phyloP scores from a whole-genome alignment of 179 eudicot species.

The Patellifolia procumbens region DNA sequence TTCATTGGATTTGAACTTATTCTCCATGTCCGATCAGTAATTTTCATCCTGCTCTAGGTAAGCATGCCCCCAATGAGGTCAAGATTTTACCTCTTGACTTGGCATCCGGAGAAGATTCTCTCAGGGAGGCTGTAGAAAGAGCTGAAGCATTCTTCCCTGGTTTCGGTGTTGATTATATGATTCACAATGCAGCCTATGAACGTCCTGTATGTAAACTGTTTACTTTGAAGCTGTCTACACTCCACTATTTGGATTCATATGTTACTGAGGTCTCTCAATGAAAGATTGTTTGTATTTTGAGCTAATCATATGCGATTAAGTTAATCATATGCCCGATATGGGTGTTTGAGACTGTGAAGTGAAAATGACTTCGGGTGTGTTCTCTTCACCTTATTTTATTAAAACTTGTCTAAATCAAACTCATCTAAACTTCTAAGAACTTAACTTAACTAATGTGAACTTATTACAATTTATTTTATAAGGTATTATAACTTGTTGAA shows the following conservation, averaged over 20 bases:
- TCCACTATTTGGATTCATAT: slow-evolving; percentile 4
- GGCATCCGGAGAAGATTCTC: slow-evolving; percentile 72
- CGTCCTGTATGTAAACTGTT: slow-evolving; percentile 71
- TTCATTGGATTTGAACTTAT: neutral
- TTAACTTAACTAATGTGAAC: no score
- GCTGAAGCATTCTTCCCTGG: slow-evolving; percentile 76
- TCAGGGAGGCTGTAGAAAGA: slow-evolving; percentile 60
- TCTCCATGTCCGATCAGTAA: slow-evolving; percentile 10
- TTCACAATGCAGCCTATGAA: slow-evolving; percentile 94
- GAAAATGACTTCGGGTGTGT: neutral
- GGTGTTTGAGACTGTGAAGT: neutral
- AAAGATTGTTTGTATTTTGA: neutral
- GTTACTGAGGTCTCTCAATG: slow-evolving; percentile 5
- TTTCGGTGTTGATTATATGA: slow-evolving; percentile 79
- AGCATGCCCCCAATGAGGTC: slow-evolving; percentile 78
- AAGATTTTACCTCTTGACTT: slow-evolving; percentile 85
- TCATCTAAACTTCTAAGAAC: no score
- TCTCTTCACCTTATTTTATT: no score
- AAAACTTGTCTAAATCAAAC: no score
- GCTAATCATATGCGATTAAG: no score
- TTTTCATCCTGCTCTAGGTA: slow-evolving; percentile 47
- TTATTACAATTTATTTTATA: no score
- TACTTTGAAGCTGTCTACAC: neutral
- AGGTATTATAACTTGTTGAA: no score
- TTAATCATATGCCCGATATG: neutral